Base-by-base conservation (phyloP, 768 basidiomycete species). In the Daedalea quercina region DNA sequence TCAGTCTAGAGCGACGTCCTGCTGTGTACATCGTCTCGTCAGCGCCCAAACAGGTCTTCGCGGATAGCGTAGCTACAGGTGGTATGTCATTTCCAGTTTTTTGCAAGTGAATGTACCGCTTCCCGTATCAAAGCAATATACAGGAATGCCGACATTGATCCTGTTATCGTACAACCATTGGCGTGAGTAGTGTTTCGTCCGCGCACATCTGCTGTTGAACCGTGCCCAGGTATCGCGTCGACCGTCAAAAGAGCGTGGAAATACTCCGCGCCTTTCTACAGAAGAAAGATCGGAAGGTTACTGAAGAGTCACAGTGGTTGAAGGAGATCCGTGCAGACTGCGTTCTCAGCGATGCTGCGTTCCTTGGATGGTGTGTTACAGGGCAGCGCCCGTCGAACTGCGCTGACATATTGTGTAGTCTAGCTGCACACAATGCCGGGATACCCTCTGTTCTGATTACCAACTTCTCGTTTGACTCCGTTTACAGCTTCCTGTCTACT, bases 401-500 rank as follows among this genome's bases (percentile, higher is more conserved):
- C 24, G 22, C 33, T 46, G 44, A 35, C 20, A 22, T 31, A n/a
- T 17, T n/a, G 17, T 19, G 11, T 44, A 87, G 85, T 60, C 73
- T 84, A 33, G 85, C 87, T 1, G 88, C 86, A 2, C 78, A 81
- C 43, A 63, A 70, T 34, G 77, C 81, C 0, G 74, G 77, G 0
- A 71, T 90, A n/a, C 88, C 87, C 1, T 84, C 84, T 1, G 72
- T 83, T 37, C 70, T 91, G 17, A 76, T 90, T 57, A 88, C 87
- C 42, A 91, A 91, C 69, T 91, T 91, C 64, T 85, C 87, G 0
- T 91, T 90, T 65, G 87, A 91, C 67, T 85, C 87, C 1, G 87
- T 89, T 12, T 91, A 84, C 65, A 86, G 84, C 56, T 89, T 82
- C 57, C 81, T 90, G 19, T 78, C 83, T 3, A 80, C 85, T 0